These are phyloP conservation scores for Begonia masoniana DNA, from an alignment of 306 rosid genomes.

Conservation along the genomic window DNA sequence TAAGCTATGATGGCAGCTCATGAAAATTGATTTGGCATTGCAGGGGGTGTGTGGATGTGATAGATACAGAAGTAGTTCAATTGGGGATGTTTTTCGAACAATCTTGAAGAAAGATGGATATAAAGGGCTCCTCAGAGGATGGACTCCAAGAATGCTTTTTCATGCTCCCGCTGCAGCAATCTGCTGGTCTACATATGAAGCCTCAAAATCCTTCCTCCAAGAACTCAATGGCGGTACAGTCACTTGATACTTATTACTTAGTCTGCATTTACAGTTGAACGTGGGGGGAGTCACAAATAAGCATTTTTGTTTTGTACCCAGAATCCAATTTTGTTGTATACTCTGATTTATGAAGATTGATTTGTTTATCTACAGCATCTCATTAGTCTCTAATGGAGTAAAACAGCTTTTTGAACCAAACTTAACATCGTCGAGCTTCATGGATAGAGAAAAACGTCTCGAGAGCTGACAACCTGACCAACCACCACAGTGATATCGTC, in stretches of 20 bases:
- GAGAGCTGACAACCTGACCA: slow-evolving; percentile 56
- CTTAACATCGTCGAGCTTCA: not conserved
- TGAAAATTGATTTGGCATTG: not conserved
- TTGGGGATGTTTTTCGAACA: not conserved
- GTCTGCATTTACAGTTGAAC: not conserved
- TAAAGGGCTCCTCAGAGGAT: not conserved
- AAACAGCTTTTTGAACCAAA: not conserved
- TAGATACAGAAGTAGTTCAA: not conserved
- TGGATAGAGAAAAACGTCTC: slow-evolving; percentile 16
- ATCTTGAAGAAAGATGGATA: not conserved
- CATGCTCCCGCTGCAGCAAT: slow-evolving; percentile 99
- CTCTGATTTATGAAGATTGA: slow-evolving; percentile 3
- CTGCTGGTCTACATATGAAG: slow-evolving; percentile 92
- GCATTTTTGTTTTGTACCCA: too few species aligned
- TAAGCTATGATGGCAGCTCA: too few species aligned
- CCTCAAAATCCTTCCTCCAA: slow-evolving; percentile 59
- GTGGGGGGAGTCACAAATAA: too few species aligned
- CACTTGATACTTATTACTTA: slow-evolving; percentile 23
- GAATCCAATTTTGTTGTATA: too few species aligned
- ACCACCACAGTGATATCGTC: slow-evolving; percentile 79
- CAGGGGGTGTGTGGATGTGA: not conserved
- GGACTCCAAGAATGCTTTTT: slow-evolving; percentile 87
- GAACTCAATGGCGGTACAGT: slow-evolving; percentile 27
- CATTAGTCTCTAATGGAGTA: too few species aligned
- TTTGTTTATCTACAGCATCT: slow-evolving; percentile 1